phyloP scores from a whole-genome alignment of 768 basidiomycete species.

The Termitomyces sp. region DNA sequence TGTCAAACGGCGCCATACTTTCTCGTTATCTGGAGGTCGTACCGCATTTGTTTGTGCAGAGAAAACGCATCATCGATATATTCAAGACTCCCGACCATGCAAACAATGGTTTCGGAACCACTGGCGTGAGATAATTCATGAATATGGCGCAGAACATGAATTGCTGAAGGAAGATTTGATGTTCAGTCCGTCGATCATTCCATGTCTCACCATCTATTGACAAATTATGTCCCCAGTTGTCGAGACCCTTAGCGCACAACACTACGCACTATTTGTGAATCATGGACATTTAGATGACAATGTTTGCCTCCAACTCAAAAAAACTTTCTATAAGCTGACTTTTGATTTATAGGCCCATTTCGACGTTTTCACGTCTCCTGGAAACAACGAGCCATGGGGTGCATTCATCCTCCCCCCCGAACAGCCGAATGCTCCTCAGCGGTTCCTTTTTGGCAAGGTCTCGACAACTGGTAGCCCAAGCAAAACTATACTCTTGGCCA shows the following conservation, averaged over 20 bases:
- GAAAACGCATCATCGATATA: constrained; percentile 11
- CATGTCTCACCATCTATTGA: not conserved
- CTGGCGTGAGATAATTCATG: constrained; percentile 8
- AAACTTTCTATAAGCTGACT: not conserved
- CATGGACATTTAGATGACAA: constrained; percentile 8
- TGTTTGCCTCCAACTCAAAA: not conserved
- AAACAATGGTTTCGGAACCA: constrained; percentile 9
- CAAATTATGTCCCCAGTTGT: constrained; percentile 5
- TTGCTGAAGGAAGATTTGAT: constrained; percentile 12
- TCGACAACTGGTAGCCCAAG: constrained; percentile 1
- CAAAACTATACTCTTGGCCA: constrained; percentile 11
- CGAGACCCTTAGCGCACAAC: constrained; percentile 13
- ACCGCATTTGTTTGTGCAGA: constrained; percentile 15
- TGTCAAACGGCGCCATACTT: constrained; percentile 8
- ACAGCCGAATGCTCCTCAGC: not conserved
- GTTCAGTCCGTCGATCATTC: constrained; percentile 3
- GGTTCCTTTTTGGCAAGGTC: not conserved
- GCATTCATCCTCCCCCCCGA: constrained; percentile 4
- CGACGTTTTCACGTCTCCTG: constrained; percentile 6
- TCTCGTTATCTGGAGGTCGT: constrained; percentile 10
- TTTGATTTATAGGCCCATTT: constrained; percentile 8
- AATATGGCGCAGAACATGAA: constrained; percentile 4
- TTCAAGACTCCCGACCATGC: constrained; percentile 9
- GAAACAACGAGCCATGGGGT: constrained; percentile 4
- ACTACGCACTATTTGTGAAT: constrained; percentile 12